Conservation (phyloP, 2,329 filamentous ascomycete genomes). For the Cercospora sp. region DNA sequence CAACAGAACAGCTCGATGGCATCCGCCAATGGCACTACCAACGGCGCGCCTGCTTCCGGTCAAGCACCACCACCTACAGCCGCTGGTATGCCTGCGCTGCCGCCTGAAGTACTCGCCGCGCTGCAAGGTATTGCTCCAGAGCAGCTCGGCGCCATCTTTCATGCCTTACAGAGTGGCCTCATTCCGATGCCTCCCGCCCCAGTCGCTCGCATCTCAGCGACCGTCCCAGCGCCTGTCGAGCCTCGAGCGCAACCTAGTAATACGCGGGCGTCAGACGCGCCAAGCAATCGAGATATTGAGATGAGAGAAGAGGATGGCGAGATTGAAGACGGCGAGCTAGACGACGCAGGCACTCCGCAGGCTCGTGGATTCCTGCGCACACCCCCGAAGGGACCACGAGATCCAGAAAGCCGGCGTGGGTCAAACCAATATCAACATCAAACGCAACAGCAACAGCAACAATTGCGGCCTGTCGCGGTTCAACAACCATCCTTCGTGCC, state of each 20-base stretch:
- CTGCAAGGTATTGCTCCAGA: constrained; percentile 33
- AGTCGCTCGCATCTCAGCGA: background rate
- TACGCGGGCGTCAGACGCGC: background rate
- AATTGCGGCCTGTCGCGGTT: background rate
- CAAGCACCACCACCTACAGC: background rate
- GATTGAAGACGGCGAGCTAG: constrained; percentile 67
- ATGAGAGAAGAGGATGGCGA: constrained; percentile 71
- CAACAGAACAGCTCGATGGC: constrained; percentile 7
- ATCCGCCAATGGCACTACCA: constrained; percentile 5
- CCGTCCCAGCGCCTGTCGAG: background rate
- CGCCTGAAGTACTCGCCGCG: constrained; percentile 13
- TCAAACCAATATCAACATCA: constrained; percentile 17
- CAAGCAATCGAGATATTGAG: constrained; percentile 32
- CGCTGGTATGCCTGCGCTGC: constrained; percentile 10
- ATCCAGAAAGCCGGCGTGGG: constrained; percentile 15
- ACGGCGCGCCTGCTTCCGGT: constrained; percentile 18
- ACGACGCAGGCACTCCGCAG: constrained; percentile 11
- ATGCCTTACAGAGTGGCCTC: constrained; percentile 32
- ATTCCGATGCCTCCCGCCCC: constrained; percentile 30
- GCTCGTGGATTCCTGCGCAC: constrained; percentile 32
- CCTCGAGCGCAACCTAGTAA: background rate
- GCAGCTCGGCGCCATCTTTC: constrained; percentile 33
- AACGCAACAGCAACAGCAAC: constrained; percentile 6
- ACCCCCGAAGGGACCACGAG: constrained; percentile 34
- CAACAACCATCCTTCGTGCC: constrained; percentile 6